These are phyloP conservation scores for Pyrenochaeta sp. DNA, from an alignment of 2,329 filamentous ascomycete genomes.

Conservation along the genomic window DNA sequence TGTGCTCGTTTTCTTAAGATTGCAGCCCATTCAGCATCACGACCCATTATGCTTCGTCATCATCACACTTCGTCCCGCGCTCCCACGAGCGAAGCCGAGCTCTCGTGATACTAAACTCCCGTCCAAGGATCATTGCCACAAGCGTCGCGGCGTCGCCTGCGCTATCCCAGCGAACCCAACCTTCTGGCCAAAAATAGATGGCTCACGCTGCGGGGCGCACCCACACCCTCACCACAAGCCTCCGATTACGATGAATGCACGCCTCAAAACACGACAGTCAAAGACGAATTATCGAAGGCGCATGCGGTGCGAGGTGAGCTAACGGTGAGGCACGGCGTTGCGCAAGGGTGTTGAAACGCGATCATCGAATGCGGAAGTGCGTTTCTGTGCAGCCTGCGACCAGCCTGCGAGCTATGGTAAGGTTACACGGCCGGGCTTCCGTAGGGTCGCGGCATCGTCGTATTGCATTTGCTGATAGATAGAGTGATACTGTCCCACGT, in stretches of 20 bases:
- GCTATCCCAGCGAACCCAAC: constrained; percentile 4
- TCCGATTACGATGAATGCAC: constrained; percentile 16
- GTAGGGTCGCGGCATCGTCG: constrained; percentile 25
- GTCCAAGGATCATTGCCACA: constrained; percentile 16
- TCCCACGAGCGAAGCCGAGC: constrained; percentile 9
- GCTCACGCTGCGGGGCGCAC: constrained; percentile 14
- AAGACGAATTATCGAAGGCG: constrained; percentile 34
- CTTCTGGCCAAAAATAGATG: constrained; percentile 19
- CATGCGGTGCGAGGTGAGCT: constrained; percentile 31
- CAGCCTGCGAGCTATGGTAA: constrained; percentile 24
- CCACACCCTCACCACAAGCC: constrained; percentile 1
- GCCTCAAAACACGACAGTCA: constrained; percentile 22
- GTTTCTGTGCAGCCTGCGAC: constrained; percentile 24
- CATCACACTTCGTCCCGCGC: constrained; percentile 4
- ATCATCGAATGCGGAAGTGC: constrained; percentile 7
- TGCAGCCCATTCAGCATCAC: constrained; percentile 5
- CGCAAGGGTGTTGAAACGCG: constrained; percentile 32
- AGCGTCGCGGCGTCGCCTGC: constrained; percentile 22
- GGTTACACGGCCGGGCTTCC: constrained; percentile 30
- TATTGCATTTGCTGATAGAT: constrained; percentile 29
- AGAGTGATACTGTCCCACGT: constrained; percentile 29
- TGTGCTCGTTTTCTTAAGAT: constrained; percentile 6
- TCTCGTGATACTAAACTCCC: constrained; percentile 15
- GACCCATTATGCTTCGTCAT: constrained; percentile 16
- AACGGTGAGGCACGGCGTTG: constrained; percentile 26